A percentile compares a stretch with the other conserved stretches of the same genome.
Evolutionary conservation across 179 eudicot species (phyloP).

Genomic region (Pouteria campechiana): DNA sequence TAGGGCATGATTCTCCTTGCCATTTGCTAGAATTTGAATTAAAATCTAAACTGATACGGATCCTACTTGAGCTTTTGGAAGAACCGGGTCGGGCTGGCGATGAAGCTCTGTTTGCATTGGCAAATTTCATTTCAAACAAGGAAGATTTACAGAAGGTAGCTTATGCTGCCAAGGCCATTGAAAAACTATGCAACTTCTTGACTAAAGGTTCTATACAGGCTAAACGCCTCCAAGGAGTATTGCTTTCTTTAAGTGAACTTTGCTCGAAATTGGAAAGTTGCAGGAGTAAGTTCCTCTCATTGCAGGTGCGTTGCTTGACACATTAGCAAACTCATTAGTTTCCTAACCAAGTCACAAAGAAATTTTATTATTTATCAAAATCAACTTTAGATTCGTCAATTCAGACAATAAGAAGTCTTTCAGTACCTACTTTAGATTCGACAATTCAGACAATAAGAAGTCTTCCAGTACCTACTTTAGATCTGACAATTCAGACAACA

Average conservation of each 20-base stretch:
- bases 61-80: constrained; percentile 81
- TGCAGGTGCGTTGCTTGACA: constrained; percentile 67
- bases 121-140: constrained; percentile 48
- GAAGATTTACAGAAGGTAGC: constrained; percentile 81
- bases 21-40: constrained; percentile 47
- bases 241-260: constrained; percentile 65
- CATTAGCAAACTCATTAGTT: too few species aligned
- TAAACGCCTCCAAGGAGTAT: constrained; percentile 68
- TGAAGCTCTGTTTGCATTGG: constrained; percentile 84
- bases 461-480: too few species aligned
- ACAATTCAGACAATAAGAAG: too few species aligned
- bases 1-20: constrained; percentile 55
- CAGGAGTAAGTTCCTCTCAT: constrained; percentile 54
- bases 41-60: constrained; percentile 42
- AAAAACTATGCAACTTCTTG: constrained; percentile 52
- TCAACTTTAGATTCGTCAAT: too few species aligned
- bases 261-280: constrained; percentile 87
- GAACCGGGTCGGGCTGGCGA: constrained; percentile 97
- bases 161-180: constrained; percentile 62
- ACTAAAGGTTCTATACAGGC: constrained; percentile 31
- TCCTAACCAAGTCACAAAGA: too few species aligned
- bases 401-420: too few species aligned
- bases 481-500: too few species aligned
- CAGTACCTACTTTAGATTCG: too few species aligned
- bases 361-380: too few species aligned